Conservation (phyloP, 257 asterid species). For the Dorcoceras hygrometricum region DNA sequence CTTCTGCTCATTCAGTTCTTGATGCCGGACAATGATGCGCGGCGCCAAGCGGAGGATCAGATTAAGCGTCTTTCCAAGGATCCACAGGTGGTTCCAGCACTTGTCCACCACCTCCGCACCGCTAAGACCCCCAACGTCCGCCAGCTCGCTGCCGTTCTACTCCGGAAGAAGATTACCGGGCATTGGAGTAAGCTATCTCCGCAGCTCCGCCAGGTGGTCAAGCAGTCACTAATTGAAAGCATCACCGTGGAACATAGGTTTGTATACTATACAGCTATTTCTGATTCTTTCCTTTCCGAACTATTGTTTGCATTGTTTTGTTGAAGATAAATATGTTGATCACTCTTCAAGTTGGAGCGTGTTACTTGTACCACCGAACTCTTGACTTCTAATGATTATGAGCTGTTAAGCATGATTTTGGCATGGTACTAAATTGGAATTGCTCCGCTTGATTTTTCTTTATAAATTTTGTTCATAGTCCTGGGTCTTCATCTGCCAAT, state of each 20-base stretch:
- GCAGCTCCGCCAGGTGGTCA: slow-evolving; percentile 71
- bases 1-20: slow-evolving; percentile 78
- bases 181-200: slow-evolving; percentile 90
- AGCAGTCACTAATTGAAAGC: slow-evolving; percentile 89
- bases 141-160: slow-evolving; percentile 94
- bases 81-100: slow-evolving; percentile 97
- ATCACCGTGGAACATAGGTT: slow-evolving; percentile 96
- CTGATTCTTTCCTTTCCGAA: background rate
- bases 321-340: slow-evolving; percentile 1
- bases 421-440: too few relatives aligned
- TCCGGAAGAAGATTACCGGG: slow-evolving; percentile 96
- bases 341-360: background rate
- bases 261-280: background rate
- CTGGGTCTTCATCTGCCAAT: slow-evolving; percentile 3
- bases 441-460: too few relatives aligned
- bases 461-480: background rate
- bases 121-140: slow-evolving; percentile 98
- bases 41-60: slow-evolving; percentile 98
- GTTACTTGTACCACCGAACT: background rate
- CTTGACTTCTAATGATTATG: background rate
- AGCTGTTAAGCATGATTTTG: background rate
- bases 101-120: slow-evolving; percentile 88
- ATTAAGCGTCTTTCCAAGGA: slow-evolving; percentile 92
- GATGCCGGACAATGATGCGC: slow-evolving; percentile 99
- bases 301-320: background rate